A percentile compares a stretch with the other conserved stretches of the same genome.
phyloP scores from a whole-genome alignment of 208 protist species.

The Trypanosoma avium region DNA sequence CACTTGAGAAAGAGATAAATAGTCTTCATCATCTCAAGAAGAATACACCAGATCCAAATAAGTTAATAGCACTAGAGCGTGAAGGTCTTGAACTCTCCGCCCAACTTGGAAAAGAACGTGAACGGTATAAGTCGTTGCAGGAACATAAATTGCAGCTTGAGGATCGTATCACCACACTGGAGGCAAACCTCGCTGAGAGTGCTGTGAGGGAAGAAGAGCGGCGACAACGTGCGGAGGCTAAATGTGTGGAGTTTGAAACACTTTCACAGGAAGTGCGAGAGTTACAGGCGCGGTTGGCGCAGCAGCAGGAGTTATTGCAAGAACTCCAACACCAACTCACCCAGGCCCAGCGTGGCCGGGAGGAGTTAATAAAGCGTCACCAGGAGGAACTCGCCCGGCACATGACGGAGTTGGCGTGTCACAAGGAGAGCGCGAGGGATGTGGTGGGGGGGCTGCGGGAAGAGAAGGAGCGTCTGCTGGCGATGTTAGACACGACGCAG shows the following conservation, averaged over 20 bases:
- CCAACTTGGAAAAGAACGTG: constrained; percentile 53
- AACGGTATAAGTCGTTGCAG: constrained; percentile 38
- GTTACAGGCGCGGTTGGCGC: constrained; percentile 5
- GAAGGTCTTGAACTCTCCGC: constrained; percentile 57
- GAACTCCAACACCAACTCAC: constrained; percentile 42
- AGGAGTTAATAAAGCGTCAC: constrained; percentile 1
- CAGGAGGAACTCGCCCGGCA: constrained; percentile 13
- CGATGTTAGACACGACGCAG: constrained; percentile 36
- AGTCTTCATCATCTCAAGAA: constrained; percentile 16
- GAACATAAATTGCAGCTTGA: constrained; percentile 21
- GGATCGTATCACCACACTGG: constrained; percentile 40
- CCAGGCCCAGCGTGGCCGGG: constrained; percentile 3
- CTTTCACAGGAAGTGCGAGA: not conserved
- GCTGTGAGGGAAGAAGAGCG: not conserved
- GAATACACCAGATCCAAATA: constrained; percentile 18
- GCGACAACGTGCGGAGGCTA: not conserved
- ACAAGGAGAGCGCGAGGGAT: constrained; percentile 36
- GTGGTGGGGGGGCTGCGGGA: constrained; percentile 17
- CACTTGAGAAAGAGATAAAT: constrained; percentile 32
- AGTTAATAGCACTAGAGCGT: constrained; percentile 18
- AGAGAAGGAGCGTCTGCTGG: constrained; percentile 52
- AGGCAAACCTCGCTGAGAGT: constrained; percentile 37
- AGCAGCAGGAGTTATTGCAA: constrained; percentile 27
- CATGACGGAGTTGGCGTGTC: constrained; percentile 24
- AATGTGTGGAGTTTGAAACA: constrained; percentile 2